These are phyloP conservation scores for Mytilinidion resinicola DNA, from an alignment of 495 filamentous ascomycete species.

Conservation along the genomic window DNA sequence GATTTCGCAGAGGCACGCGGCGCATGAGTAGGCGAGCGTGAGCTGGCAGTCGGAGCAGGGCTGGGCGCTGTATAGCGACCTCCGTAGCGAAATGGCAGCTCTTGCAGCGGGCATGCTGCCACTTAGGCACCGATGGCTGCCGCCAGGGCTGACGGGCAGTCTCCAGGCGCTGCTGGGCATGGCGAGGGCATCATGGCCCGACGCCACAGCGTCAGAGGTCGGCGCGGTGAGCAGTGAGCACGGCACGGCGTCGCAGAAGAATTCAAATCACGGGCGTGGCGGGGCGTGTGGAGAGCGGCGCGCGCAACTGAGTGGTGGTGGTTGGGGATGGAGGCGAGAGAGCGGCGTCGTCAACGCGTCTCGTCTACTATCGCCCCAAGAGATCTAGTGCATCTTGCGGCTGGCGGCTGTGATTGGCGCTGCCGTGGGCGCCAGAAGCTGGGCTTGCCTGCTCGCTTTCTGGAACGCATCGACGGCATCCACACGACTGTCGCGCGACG, in stretches of 20 bases:
- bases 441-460: conserved; percentile 12
- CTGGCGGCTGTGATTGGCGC: not conserved
- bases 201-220: not conserved
- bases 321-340: not conserved
- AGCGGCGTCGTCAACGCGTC: not conserved
- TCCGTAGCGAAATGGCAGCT: not conserved
- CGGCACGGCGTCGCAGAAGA: not conserved
- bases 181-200: too few species aligned
- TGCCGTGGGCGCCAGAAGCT: too few species aligned
- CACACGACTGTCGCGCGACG: not conserved
- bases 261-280: not conserved
- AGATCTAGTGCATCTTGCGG: not conserved
- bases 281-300: not conserved
- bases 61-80: not conserved
- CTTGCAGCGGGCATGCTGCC: not conserved
- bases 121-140: not conserved
- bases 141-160: not conserved
- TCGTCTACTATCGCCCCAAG: not conserved
- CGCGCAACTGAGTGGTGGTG: not conserved
- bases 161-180: not conserved
- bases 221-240: not conserved
- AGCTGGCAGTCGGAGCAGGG: not conserved
- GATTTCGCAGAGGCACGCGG: not conserved
- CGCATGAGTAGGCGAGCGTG: not conserved
- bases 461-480: conserved; percentile 4